A percentile compares a stretch with the other conserved stretches of the same genome.
Conservation (phyloP, 768 basidiomycete genomes). For the Dentipellis sp. region DNA sequence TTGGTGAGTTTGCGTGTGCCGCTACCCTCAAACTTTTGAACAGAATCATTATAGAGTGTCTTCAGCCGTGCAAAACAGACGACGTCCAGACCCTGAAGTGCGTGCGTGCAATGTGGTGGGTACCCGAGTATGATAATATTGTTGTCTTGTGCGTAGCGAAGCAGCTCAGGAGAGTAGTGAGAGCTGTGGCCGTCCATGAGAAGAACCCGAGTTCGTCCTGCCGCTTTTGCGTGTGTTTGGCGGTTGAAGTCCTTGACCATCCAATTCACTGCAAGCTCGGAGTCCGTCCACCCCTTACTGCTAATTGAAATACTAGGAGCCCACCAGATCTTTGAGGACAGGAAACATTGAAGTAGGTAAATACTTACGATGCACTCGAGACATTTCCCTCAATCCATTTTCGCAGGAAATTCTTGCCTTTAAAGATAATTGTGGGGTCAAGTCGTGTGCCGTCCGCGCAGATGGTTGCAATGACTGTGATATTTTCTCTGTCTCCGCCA, state of each 20-base stretch:
- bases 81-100: conserved; percentile 34
- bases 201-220: conserved; percentile 22
- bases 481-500: conserved; percentile 26
- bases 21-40: neutral
- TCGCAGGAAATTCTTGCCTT: conserved; percentile 26
- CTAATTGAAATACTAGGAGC: conserved; percentile 10
- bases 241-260: conserved; percentile 33
- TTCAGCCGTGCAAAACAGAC: neutral
- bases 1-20: neutral
- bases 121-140: conserved; percentile 36
- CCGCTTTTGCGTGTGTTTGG: conserved; percentile 27
- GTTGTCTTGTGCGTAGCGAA: conserved; percentile 26
- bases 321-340: neutral
- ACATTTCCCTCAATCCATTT: conserved; percentile 34
- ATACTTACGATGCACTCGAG: conserved; percentile 29
- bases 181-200: conserved; percentile 39
- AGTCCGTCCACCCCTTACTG: conserved; percentile 27
- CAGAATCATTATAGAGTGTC: neutral
- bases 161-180: conserved; percentile 29
- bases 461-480: conserved; percentile 33
- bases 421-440: conserved; percentile 31
- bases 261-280: conserved; percentile 27
- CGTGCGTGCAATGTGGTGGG: conserved; percentile 35
- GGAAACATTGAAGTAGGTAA: too few relatives aligned
- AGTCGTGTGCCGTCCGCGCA: conserved; percentile 30